A percentile compares a stretch with the other conserved stretches of the same genome.
Conservation (phyloP, 1,284 basidiomycete species). For the Ganoderma resinaceum region DNA sequence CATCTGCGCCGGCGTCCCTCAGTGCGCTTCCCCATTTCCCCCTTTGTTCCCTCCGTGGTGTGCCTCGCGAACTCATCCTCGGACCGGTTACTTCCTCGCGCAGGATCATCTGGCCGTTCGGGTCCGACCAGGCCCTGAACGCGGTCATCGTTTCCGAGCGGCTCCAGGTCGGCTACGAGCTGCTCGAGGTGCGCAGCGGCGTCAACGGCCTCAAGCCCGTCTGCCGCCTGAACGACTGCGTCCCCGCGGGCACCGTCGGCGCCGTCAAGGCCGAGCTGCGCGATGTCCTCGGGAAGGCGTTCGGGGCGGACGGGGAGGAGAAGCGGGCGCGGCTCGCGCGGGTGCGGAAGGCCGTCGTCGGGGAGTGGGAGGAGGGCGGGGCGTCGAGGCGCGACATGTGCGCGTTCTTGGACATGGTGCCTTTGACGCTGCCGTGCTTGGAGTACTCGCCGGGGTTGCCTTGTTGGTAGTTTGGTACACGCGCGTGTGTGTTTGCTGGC, state of each 20-base stretch:
- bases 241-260: slow-evolving; percentile 28
- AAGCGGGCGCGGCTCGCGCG: slow-evolving; percentile 29
- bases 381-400: slow-evolving; percentile 18
- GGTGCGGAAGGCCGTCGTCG: slow-evolving; percentile 15
- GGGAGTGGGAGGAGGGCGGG: slow-evolving; percentile 26
- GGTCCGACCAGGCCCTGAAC: slow-evolving; percentile 35
- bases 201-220: slow-evolving; percentile 29
- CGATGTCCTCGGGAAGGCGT: slow-evolving; percentile 29
- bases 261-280: slow-evolving; percentile 30
- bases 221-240: slow-evolving; percentile 27
- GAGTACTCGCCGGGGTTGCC: background rate
- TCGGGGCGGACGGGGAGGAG: slow-evolving; percentile 30
- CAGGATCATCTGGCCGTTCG: slow-evolving; percentile 35
- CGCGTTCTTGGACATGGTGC: slow-evolving; percentile 17
- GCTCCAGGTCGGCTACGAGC: slow-evolving; percentile 35
- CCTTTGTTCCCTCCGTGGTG: too few species aligned
- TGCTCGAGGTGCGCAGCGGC: slow-evolving; percentile 37
- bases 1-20: slow-evolving; percentile 29
- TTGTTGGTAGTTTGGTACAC: background rate
- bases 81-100: too few species aligned
- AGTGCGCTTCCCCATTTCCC: slow-evolving; percentile 16
- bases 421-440: background rate
- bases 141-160: slow-evolving; percentile 29
- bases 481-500: background rate
- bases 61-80: background rate